Base-by-base conservation (phyloP, 345 rosid genomes). In the Syzygium grande region DNA sequence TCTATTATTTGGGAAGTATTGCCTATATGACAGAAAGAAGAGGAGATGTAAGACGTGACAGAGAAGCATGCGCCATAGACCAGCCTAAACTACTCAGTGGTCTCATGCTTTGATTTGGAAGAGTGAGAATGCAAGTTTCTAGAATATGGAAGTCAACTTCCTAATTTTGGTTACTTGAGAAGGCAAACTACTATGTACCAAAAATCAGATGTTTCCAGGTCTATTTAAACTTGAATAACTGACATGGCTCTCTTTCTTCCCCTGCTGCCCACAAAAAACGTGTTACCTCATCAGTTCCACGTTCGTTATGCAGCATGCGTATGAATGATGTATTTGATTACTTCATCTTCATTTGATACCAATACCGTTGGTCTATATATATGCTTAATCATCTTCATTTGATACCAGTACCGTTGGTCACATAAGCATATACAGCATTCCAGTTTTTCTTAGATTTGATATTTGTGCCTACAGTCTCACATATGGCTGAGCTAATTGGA, bases 401-500 rank as follows among this genome's bases (percentile, higher is more conserved):
- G 68, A 59, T 59, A 59, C 17, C 68, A 59, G 30, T 59, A 59
- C 30, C 1, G 68, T 59, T 59, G 63, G 63, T 87, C 38, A 29
- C 54, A 19, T 13, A 54, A 27, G 29, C 7, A 15, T 85, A 21
- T 17, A 21, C 15, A 21, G 43, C 56, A 22, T 73, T n/a, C 46
- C 84, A 49, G 73, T 43, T 54, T 54, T 87, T 84, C 86, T 30
- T 58, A 58, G 51, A 22, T 21, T 29, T 27, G 51, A 54, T 13
- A 84, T 22, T 85, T 53, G 30, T 17, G 38, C 9, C 73, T 49
- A 12, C 52, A 5, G 38, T 49, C 77, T 41, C 49, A 61, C 23
- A 86, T 51, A 95, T 92, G 96, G 96, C 94, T 87, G 92, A 92
- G 89, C 89, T 87, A 68, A 92, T 86, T 80, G 94, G 93, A 54